Conservation (phyloP, 192 early-diverging fungal species). For the Coemansia sp. region DNA sequence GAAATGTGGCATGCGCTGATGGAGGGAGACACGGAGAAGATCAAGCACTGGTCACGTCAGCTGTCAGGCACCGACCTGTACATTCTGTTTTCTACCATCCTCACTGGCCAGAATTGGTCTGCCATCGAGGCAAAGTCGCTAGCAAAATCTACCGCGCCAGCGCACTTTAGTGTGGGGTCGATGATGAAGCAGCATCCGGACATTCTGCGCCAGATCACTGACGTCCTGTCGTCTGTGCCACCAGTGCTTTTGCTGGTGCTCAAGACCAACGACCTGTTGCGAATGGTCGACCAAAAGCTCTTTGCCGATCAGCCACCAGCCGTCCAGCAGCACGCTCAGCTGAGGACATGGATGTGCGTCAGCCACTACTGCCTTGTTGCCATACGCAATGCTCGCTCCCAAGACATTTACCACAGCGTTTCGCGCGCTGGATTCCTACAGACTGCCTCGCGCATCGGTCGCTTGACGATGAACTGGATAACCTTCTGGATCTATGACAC, state of each 20-base stretch:
- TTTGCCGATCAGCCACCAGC: slow-evolving; percentile 45
- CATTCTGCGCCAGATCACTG: slow-evolving; percentile 71
- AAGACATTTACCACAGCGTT: slow-evolving; percentile 21
- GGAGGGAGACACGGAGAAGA: slow-evolving; percentile 69
- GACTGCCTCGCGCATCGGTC: slow-evolving; percentile 3
- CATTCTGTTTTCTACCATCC: slow-evolving; percentile 79
- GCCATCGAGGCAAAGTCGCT: slow-evolving; percentile 56
- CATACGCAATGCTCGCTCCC: slow-evolving; percentile 36
- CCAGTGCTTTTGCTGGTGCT: slow-evolving; percentile 81
- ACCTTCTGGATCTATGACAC: slow-evolving; percentile 26
- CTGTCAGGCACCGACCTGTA: slow-evolving; percentile 79
- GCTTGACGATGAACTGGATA: slow-evolving; percentile 28
- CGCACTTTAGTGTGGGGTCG: slow-evolving; percentile 51
- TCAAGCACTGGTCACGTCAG: slow-evolving; percentile 61
- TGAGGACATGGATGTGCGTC: slow-evolving; percentile 35
- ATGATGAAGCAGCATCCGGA: slow-evolving; percentile 59
- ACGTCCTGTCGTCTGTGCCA: slow-evolving; percentile 80
- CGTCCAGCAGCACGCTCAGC: slow-evolving; percentile 47
- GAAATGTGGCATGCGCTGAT: slow-evolving; percentile 86
- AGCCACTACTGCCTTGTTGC: slow-evolving; percentile 47
- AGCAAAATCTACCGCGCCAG: slow-evolving; percentile 41
- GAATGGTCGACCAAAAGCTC: slow-evolving; percentile 62
- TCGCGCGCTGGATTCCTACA: slow-evolving; percentile 14
- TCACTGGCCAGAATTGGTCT: slow-evolving; percentile 84
- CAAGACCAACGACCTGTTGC: slow-evolving; percentile 89